phyloP scores from a whole-genome alignment of 768 basidiomycete species.

The Kwoniella europaea region DNA sequence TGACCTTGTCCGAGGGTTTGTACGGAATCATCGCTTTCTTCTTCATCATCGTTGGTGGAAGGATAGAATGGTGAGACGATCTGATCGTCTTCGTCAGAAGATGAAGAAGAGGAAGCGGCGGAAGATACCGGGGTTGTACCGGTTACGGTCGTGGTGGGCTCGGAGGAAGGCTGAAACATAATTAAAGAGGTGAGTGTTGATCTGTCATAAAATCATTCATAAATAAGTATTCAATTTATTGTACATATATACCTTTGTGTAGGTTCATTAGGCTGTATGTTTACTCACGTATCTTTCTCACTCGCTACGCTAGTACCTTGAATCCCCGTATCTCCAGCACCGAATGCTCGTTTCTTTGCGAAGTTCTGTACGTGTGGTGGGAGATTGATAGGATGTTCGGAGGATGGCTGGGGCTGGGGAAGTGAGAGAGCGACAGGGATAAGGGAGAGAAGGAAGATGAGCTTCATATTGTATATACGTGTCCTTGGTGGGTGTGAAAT shows the following conservation, averaged over 20 bases:
- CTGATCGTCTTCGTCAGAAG: background rate
- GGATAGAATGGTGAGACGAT: slow-evolving; percentile 8
- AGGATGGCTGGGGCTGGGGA: background rate
- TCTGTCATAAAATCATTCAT: background rate
- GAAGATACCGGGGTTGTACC: background rate
- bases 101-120: background rate
- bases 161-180: slow-evolving; percentile 1
- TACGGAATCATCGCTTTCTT: background rate
- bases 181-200: slow-evolving; percentile 9
- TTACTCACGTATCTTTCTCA: slow-evolving; percentile 6
- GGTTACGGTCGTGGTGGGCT: background rate
- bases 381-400: background rate
- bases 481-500: background rate
- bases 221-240: background rate
- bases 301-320: background rate
- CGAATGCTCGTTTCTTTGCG: background rate
- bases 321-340: background rate
- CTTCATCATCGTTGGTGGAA: slow-evolving; percentile 3
- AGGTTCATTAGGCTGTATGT: background rate
- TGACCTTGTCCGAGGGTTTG: slow-evolving; percentile 5
- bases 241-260: no score
- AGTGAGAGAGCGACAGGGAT: background rate
- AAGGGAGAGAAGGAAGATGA: background rate
- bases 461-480: background rate
- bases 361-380: background rate